These are phyloP conservation scores for Piedraia hortae DNA, from an alignment of 2,329 filamentous ascomycete species.

Conservation along the genomic window DNA sequence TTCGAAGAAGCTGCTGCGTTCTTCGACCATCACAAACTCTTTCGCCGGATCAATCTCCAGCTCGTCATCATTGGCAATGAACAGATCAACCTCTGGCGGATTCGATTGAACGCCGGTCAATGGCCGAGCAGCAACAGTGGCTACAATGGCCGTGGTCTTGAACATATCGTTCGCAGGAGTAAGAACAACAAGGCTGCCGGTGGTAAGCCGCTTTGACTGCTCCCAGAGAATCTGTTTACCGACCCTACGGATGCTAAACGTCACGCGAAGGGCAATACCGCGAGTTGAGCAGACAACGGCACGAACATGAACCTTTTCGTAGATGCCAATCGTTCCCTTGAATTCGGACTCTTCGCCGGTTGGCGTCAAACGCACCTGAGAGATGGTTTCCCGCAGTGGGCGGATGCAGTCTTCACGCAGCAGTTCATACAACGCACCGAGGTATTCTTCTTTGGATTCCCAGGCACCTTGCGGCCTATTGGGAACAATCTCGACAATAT, in stretches of 20 bases:
- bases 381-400: constrained; percentile 39
- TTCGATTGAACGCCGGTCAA: constrained; percentile 30
- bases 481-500: constrained; percentile 4
- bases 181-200: constrained; percentile 27
- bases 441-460: constrained; percentile 27
- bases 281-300: constrained; percentile 34
- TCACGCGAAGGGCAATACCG: constrained; percentile 38
- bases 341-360: constrained; percentile 30
- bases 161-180: constrained; percentile 33
- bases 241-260: constrained; percentile 40
- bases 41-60: constrained; percentile 38
- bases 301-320: constrained; percentile 40
- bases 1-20: constrained; percentile 49
- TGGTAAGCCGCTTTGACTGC: constrained; percentile 29
- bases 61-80: constrained; percentile 34
- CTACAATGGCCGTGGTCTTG: constrained; percentile 35
- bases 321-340: constrained; percentile 26
- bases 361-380: constrained; percentile 25
- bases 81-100: constrained; percentile 48
- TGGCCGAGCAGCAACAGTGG: constrained; percentile 42
- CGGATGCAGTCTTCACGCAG: constrained; percentile 47
- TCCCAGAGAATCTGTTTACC: constrained; percentile 41
- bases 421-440: constrained; percentile 47
- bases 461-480: constrained; percentile 33
- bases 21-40: constrained; percentile 56